These are phyloP conservation scores for Gracilaria domingensis DNA, from an alignment of 23 red algal genomes.

Conservation along the genomic window DNA sequence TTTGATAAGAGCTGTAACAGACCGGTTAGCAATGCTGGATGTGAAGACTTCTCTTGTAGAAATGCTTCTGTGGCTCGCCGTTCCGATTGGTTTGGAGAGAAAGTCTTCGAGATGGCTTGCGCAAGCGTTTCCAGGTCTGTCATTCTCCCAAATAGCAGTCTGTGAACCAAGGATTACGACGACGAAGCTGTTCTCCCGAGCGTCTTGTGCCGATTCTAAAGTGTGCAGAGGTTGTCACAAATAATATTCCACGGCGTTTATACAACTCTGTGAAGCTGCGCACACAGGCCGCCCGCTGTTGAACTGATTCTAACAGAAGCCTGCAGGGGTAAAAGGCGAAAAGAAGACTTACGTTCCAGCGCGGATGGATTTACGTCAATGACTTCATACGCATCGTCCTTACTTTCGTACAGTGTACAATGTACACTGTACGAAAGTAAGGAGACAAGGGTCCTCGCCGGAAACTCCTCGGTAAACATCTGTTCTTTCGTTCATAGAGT, in stretches of 20 bases:
- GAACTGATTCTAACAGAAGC: no score
- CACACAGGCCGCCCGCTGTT: no score
- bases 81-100: conserved; percentile 76
- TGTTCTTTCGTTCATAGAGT: no score
- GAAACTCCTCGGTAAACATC: no score
- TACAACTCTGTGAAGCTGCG: background rate
- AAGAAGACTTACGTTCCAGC: background rate
- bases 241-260: no score
- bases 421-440: no score
- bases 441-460: no score
- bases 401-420: background rate
- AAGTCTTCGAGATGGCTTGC: conserved; percentile 70
- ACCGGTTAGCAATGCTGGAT: conserved; percentile 60
- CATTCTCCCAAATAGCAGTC: conserved; percentile 14
- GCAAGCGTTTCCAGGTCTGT: conserved; percentile 40
- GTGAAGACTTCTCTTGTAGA: conserved; percentile 46
- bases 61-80: conserved; percentile 81
- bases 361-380: background rate
- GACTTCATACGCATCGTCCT: background rate
- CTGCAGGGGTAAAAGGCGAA: no score
- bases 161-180: background rate
- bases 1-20: conserved; percentile 79
- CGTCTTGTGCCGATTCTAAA: no score
- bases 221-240: no score
- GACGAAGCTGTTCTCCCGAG: background rate